A percentile compares a stretch with the other conserved stretches of the same genome.
Evolutionary conservation across 768 basidiomycete genomes (phyloP).

Genomic region (Hortiboletus campestris): DNA sequence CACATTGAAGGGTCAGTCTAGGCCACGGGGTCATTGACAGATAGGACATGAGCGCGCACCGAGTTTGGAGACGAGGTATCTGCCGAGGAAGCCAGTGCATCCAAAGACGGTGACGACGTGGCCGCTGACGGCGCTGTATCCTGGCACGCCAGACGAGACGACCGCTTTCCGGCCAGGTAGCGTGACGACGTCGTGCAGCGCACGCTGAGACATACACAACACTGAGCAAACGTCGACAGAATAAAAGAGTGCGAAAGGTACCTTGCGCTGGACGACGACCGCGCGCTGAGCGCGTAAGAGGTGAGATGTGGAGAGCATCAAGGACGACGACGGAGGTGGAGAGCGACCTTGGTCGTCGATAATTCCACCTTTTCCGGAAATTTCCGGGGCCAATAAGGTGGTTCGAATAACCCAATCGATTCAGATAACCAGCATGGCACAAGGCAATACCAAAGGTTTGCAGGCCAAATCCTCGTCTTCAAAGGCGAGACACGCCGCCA

Average conservation of each 20-base stretch:
- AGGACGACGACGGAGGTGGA: slow-evolving; percentile 15
- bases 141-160: slow-evolving; percentile 74
- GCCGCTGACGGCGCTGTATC: slow-evolving; percentile 84
- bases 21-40: neutral
- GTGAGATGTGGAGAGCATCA: slow-evolving; percentile 46
- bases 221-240: neutral
- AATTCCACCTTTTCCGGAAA: slow-evolving; percentile 20
- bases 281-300: slow-evolving; percentile 55
- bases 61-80: slow-evolving; percentile 92
- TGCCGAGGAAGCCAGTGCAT: slow-evolving; percentile 90
- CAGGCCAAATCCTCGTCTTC: slow-evolving; percentile 49
- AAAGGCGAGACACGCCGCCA: slow-evolving; percentile 54
- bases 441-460: slow-evolving; percentile 84
- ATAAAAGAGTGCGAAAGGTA: slow-evolving; percentile 14
- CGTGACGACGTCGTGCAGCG: slow-evolving; percentile 68
- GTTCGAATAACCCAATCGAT: neutral
- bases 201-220: slow-evolving; percentile 47
- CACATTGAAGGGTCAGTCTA: neutral
- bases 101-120: slow-evolving; percentile 97
- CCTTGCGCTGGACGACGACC: slow-evolving; percentile 47
- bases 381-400: slow-evolving; percentile 15
- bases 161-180: slow-evolving; percentile 62
- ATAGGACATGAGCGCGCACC: slow-evolving; percentile 45
- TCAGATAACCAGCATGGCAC: slow-evolving; percentile 50
- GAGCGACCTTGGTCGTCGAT: neutral